Evolutionary conservation across 495 filamentous ascomycete species (phyloP), one percentile per base, ranked within the genome.

Genomic region (Aspergillus sclerotiicarbonarius): DNA sequence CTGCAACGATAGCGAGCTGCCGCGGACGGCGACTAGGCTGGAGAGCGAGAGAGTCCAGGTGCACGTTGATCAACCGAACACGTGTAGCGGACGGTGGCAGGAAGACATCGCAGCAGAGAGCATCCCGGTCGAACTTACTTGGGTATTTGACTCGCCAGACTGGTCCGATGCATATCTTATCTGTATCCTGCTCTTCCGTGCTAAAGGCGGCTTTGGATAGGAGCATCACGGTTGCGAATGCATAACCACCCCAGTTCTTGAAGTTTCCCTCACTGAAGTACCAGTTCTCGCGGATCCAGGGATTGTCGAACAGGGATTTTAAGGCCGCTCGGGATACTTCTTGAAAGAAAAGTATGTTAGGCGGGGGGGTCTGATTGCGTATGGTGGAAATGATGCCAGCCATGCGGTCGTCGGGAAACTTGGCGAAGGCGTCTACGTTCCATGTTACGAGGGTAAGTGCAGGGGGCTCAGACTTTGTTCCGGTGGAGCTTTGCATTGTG

Each of bases 381-480:
- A 53, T 15, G 32, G 18, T 21, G 9, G 51, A 37, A 13, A 53
- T 37, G 51, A 53, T 53, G 25, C 21, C 25, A 20, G 51, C 20
- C 9, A 53, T 53, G 5, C 51, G 51, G 16, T 21, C 19, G 13
- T 21, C 35, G 10, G 51, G 32, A n/a, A 32, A 31, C 18, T 21
- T 21, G 15, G 51, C 31, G 8, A 20, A 31, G 35, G 51, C 31
- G 51, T 53, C 51, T 20, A 53, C 29, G 19, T 53, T 53, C 51
- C 51, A 53, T 35, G 51, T 53, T 8, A 35, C 51, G 51, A 53
- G 51, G 51, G 31, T 16, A 13, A 53, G 51, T n/a, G 25, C 15
- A 30, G 51, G 20, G 12, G 7, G n/a, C 33, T 41, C 0, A 3
- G 51, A 6, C 16, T 15, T 6, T 0, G 31, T 31, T 15, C n/a